These are phyloP conservation scores for Alternaria sp. DNA, from an alignment of 2,329 filamentous ascomycete genomes.

Conservation along the genomic window DNA sequence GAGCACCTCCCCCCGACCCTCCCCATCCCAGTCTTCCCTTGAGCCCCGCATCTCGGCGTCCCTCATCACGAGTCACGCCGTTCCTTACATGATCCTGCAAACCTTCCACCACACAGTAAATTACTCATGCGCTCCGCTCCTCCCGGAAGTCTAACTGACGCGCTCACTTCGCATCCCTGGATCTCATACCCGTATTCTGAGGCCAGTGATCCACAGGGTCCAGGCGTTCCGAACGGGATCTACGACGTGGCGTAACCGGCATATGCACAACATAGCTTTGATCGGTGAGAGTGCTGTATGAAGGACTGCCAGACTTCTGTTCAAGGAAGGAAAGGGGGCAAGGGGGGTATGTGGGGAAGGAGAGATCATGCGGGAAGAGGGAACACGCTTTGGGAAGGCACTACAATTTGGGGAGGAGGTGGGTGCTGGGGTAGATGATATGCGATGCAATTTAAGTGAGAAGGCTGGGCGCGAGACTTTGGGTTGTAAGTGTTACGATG, in stretches of 20 bases:
- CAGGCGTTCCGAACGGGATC: not conserved
- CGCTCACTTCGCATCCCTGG: not conserved
- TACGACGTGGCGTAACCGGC: not conserved
- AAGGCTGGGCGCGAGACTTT: not conserved
- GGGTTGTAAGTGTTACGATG: slow-evolving; percentile 17
- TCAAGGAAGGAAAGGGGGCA: not conserved
- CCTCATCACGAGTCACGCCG: not conserved
- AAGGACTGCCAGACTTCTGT: not conserved
- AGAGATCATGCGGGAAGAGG: not conserved
- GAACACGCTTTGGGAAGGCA: not conserved
- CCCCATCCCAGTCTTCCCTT: not conserved
- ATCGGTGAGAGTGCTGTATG: not conserved
- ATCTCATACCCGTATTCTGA: not conserved
- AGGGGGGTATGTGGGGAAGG: not conserved
- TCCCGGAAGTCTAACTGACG: not conserved
- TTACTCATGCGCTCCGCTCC: not conserved
- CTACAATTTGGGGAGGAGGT: not conserved
- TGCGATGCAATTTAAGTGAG: not conserved
- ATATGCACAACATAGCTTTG: not conserved
- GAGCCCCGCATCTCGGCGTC: not conserved
- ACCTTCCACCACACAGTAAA: not conserved
- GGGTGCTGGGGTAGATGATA: not conserved
- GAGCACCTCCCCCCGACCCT: not conserved
- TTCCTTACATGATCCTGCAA: not conserved
- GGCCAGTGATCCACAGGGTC: slow-evolving; percentile 1